Conservation (phyloP, 1,284 basidiomycete species). For the Veloporphyrellus conicus region DNA sequence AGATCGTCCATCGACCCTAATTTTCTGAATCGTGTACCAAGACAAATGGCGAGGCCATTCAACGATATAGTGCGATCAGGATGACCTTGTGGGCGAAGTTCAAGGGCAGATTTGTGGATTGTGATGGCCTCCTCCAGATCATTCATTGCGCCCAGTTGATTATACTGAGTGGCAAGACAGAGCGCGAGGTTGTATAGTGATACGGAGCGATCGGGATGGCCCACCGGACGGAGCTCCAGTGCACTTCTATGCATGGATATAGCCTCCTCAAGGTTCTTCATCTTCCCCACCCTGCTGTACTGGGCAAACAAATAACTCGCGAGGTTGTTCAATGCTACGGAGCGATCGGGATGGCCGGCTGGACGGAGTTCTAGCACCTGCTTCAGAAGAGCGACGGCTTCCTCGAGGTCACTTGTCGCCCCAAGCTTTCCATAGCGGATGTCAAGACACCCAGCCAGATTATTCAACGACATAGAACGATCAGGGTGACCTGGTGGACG, state of each 20-base stretch:
- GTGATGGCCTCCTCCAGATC: conserved; percentile 1
- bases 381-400: neutral
- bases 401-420: neutral
- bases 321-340: neutral
- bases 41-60: neutral
- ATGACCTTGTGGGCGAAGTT: conserved; percentile 2
- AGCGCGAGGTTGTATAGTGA: neutral
- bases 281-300: neutral
- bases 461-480: neutral
- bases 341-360: conserved; percentile 2
- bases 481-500: conserved; percentile 1
- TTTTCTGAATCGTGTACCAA: neutral
- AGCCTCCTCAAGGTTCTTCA: neutral
- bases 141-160: neutral
- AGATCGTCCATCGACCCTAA: neutral
- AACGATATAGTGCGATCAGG: neutral
- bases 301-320: neutral
- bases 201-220: neutral
- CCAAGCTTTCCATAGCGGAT: neutral
- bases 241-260: neutral
- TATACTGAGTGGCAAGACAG: neutral
- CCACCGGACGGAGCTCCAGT: neutral
- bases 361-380: neutral
- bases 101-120: neutral
- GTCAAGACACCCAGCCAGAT: neutral